Evolutionary conservation across 1,284 basidiomycete genomes (phyloP).

Genomic region (Boletus hoseneyae): DNA sequence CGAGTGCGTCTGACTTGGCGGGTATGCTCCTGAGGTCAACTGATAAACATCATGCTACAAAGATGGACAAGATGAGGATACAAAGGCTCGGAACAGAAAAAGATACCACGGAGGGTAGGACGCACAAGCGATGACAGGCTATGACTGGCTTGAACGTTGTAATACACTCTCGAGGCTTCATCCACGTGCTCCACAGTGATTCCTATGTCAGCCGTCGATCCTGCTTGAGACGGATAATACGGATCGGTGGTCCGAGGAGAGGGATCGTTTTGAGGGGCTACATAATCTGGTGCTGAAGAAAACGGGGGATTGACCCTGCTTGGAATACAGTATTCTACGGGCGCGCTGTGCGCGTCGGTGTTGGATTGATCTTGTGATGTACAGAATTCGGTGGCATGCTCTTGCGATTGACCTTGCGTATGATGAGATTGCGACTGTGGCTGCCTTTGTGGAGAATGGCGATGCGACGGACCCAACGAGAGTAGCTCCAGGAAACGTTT

Average conservation of each 20-base stretch:
- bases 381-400: not conserved
- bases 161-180: constrained; percentile 10
- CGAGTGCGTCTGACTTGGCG: constrained; percentile 10
- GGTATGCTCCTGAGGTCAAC: constrained; percentile 1
- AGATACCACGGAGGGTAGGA: constrained; percentile 1
- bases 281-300: constrained; percentile 6
- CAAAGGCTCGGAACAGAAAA: not conserved
- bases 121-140: constrained; percentile 27
- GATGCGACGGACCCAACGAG: constrained; percentile 9
- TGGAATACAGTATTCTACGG: constrained; percentile 6
- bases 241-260: constrained; percentile 7
- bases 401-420: not conserved
- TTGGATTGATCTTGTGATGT: not conserved
- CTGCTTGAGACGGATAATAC: constrained; percentile 5
- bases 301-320: not conserved
- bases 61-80: constrained; percentile 4
- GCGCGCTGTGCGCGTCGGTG: not conserved
- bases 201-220: constrained; percentile 10
- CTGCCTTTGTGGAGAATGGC: constrained; percentile 1
- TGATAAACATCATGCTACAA: constrained; percentile 20
- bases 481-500: constrained; percentile 30
- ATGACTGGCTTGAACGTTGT: constrained; percentile 15
- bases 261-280: constrained; percentile 1
- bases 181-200: constrained; percentile 18
- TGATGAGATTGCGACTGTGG: not conserved